A percentile compares a stretch with the other conserved stretches of the same genome.
Evolutionary conservation across 441 rosid species (phyloP).

Genomic region (Metrosideros polymorpha): DNA sequence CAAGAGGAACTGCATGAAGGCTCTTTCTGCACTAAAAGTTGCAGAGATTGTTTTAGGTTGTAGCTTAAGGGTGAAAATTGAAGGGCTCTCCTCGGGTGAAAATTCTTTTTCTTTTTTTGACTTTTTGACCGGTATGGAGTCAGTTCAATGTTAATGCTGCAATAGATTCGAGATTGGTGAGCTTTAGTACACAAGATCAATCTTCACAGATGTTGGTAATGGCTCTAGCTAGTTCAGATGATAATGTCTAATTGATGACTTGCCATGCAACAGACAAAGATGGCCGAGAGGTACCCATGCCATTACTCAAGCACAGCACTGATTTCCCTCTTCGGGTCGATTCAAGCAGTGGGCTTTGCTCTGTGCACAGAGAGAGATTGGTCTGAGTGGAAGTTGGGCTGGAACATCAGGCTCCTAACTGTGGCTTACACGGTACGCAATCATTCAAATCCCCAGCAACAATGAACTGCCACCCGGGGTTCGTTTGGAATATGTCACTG

Average conservation of each 20-base stretch:
- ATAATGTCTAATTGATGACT: not conserved
- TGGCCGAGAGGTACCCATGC: conserved; percentile 12
- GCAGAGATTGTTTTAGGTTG: not conserved
- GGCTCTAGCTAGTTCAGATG: not conserved
- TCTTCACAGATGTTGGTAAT: not conserved
- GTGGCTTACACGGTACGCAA: conserved; percentile 10
- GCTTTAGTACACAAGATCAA: not conserved
- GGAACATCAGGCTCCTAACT: conserved; percentile 17
- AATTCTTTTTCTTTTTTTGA: not conserved
- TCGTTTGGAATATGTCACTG: not conserved
- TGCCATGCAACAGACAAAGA: conserved; percentile 8
- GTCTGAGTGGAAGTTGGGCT: conserved; percentile 18
- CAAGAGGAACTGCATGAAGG: not conserved
- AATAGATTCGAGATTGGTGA: not conserved
- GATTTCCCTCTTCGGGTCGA: conserved; percentile 10
- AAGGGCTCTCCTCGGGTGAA: not conserved
- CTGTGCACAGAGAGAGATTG: conserved; percentile 7
- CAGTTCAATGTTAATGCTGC: not conserved
- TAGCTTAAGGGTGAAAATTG: not conserved
- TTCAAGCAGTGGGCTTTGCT: conserved; percentile 9
- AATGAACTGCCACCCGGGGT: not conserved
- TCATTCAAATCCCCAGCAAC: not conserved
- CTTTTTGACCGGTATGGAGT: not conserved
- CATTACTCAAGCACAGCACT: conserved; percentile 10
- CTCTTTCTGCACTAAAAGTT: not conserved